These are phyloP conservation scores for Talaromyces trachyspermus DNA, from an alignment of 495 filamentous ascomycete species.

Conservation along the genomic window DNA sequence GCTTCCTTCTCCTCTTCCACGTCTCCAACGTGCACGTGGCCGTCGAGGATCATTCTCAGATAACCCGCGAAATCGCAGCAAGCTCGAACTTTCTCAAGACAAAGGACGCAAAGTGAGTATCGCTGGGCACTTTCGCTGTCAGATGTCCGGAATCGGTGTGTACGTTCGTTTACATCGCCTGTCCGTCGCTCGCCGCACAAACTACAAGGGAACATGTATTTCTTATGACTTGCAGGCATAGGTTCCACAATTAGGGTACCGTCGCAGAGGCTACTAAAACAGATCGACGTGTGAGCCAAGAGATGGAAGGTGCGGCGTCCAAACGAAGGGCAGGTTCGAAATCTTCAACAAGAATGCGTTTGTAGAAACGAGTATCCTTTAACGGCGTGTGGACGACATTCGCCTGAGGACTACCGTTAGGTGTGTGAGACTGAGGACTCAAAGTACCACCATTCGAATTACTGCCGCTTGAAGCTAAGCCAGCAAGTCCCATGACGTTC, in stretches of 20 bases:
- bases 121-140: slow-evolving; percentile 77
- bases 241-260: slow-evolving; percentile 89
- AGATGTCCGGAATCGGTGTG: slow-evolving; percentile 81
- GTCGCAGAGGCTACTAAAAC: slow-evolving; percentile 76
- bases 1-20: slow-evolving; percentile 71
- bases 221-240: slow-evolving; percentile 51
- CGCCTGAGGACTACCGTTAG: slow-evolving; percentile 29
- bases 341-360: slow-evolving; percentile 78
- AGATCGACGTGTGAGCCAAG: slow-evolving; percentile 81
- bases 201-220: slow-evolving; percentile 67
- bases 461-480: slow-evolving; percentile 32
- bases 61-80: slow-evolving; percentile 91
- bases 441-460: slow-evolving; percentile 41
- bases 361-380: slow-evolving; percentile 91
- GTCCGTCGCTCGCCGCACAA: slow-evolving; percentile 80
- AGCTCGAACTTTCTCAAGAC: slow-evolving; percentile 72
- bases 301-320: slow-evolving; percentile 82
- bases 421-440: slow-evolving; percentile 32
- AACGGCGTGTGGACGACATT: slow-evolving; percentile 44
- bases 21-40: slow-evolving; percentile 70
- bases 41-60: slow-evolving; percentile 80
- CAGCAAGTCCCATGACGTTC: slow-evolving; percentile 53
- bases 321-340: slow-evolving; percentile 89
- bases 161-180: slow-evolving; percentile 60
- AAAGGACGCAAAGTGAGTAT: slow-evolving; percentile 87